A percentile compares a stretch with the other conserved stretches of the same genome.
These are phyloP conservation scores for Brassica juncea DNA, from an alignment of 345 rosid species.

Conservation along the genomic window DNA sequence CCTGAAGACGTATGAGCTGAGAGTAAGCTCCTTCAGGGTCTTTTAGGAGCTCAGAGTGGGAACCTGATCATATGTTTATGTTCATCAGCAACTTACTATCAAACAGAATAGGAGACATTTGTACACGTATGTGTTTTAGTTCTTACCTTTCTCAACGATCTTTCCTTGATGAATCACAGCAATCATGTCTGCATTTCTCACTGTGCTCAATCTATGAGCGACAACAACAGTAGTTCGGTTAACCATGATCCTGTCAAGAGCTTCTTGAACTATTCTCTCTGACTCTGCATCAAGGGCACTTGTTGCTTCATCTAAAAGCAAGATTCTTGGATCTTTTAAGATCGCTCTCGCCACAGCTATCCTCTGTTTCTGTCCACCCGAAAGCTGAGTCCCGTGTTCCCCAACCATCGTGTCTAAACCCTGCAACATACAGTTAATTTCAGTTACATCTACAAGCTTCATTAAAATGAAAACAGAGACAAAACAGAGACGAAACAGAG, in stretches of 20 bases:
- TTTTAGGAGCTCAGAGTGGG: slow-evolving; percentile 62
- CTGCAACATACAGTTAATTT: slow-evolving; percentile 37
- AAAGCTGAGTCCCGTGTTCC: slow-evolving; percentile 77
- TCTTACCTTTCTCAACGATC: slow-evolving; percentile 60
- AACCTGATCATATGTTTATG: slow-evolving; percentile 44
- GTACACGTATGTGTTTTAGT: neutral
- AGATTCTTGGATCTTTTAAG: slow-evolving; percentile 60
- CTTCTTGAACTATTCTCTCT: slow-evolving; percentile 61
- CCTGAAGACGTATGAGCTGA: slow-evolving; percentile 77
- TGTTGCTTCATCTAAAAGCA: slow-evolving; percentile 76
- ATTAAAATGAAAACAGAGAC: neutral
- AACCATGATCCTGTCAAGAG: slow-evolving; percentile 63
- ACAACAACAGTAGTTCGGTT: slow-evolving; percentile 61
- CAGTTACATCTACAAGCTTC: slow-evolving; percentile 14
- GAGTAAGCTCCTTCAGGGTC: slow-evolving; percentile 88
- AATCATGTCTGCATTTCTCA: slow-evolving; percentile 58
- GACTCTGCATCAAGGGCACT: slow-evolving; percentile 80
- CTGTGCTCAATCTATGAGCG: slow-evolving; percentile 62
- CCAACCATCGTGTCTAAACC: slow-evolving; percentile 77
- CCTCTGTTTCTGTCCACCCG: slow-evolving; percentile 85
- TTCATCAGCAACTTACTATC: slow-evolving; percentile 7
- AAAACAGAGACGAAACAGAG: neutral
- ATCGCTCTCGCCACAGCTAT: slow-evolving; percentile 74
- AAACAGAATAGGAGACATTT: neutral
- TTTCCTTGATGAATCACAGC: slow-evolving; percentile 63